Percentiles rank a stretch among this genome's conserved stretches.
These are phyloP conservation scores for Coemansia sp. DNA, from an alignment of 192 early-diverging fungal species.

Conservation along the genomic window DNA sequence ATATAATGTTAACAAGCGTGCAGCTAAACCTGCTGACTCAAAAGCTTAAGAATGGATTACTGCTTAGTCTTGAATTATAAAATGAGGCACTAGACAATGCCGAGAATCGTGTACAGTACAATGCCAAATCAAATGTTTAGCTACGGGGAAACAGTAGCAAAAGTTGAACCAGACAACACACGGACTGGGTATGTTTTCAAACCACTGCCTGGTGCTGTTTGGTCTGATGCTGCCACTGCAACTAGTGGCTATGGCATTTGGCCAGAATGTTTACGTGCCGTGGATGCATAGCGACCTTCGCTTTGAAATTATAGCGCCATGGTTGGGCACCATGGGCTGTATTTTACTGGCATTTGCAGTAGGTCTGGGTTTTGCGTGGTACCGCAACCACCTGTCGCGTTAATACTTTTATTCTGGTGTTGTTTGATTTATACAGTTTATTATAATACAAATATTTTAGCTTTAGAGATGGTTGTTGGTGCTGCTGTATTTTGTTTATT, in stretches of 20 bases:
- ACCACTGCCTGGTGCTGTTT: constrained; percentile 19
- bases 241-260: constrained; percentile 62
- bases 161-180: constrained; percentile 60
- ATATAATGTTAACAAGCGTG: too few species aligned
- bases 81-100: too few species aligned
- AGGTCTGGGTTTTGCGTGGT: constrained; percentile 16
- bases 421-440: too few species aligned
- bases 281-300: constrained; percentile 34
- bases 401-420: neutral
- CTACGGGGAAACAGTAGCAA: constrained; percentile 72
- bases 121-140: too few species aligned
- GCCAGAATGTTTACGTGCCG: constrained; percentile 66
- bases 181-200: constrained; percentile 34
- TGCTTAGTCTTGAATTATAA: too few species aligned
- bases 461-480: too few species aligned
- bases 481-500: too few species aligned
- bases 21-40: too few species aligned
- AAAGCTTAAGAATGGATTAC: too few species aligned
- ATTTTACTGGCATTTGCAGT: constrained; percentile 33
- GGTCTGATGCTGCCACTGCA: constrained; percentile 61
- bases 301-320: constrained; percentile 31
- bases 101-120: too few species aligned
- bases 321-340: constrained; percentile 59
- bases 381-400: neutral
- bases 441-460: too few species aligned